phyloP scores from a whole-genome alignment of 495 filamentous ascomycete genomes.

The Apodospora peruviana region DNA sequence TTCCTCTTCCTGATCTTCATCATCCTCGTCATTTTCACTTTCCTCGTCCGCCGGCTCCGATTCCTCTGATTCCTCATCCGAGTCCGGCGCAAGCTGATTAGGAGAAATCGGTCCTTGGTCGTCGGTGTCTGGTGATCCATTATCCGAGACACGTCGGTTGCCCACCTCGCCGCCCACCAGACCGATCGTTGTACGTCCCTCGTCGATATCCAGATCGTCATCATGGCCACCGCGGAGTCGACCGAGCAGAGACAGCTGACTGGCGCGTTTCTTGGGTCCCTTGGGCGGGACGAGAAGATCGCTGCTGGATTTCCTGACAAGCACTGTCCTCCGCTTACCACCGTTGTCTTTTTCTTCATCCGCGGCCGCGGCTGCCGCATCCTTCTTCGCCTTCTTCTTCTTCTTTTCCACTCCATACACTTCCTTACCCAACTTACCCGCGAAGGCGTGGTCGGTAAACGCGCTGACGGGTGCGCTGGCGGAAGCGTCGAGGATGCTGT shows the following conservation, averaged over 20 bases:
- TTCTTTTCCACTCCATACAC: constrained; percentile 54
- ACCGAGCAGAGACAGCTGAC: constrained; percentile 31
- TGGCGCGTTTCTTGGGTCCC: constrained; percentile 30
- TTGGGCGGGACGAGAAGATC: constrained; percentile 4
- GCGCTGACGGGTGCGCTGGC: constrained; percentile 86
- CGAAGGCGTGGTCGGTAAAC: constrained; percentile 89
- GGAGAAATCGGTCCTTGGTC: constrained; percentile 13
- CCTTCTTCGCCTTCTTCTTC: constrained; percentile 24
- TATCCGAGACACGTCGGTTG: not conserved
- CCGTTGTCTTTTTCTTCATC: constrained; percentile 1
- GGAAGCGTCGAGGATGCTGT: constrained; percentile 93
- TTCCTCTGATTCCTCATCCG: constrained; percentile 28
- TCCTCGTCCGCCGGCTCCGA: constrained; percentile 29
- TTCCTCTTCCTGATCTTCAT: constrained; percentile 33
- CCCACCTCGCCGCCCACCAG: constrained; percentile 4
- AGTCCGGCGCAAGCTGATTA: constrained; percentile 16
- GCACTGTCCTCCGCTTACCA: constrained; percentile 8
- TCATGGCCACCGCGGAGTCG: constrained; percentile 2
- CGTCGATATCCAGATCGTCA: constrained; percentile 13
- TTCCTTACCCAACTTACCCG: constrained; percentile 62
- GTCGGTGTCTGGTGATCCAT: not conserved
- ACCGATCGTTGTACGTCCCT: constrained; percentile 9
- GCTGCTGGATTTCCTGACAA: constrained; percentile 8
- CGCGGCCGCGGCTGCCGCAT: not conserved
- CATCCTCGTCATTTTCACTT: constrained; percentile 26